Conservation (phyloP, 1,139 yeast species). For the Saccharomyces hybrid region DNA sequence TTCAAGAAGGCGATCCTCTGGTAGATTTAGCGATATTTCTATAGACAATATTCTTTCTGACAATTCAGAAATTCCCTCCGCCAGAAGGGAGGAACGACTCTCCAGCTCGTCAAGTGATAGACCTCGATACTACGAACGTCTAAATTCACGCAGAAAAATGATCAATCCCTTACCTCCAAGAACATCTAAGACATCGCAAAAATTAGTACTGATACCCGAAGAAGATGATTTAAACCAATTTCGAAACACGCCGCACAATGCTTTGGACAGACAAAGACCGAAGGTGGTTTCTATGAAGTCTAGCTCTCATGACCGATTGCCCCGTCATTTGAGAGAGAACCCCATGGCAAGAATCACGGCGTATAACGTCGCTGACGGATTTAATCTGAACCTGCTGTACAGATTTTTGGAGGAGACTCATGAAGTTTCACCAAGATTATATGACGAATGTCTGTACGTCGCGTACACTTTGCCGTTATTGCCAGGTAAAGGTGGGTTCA, state of each 20-base stretch:
- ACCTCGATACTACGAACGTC: slow-evolving; percentile 10
- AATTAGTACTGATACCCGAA: slow-evolving; percentile 79
- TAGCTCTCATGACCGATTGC: background rate
- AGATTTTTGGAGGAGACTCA: slow-evolving; percentile 62
- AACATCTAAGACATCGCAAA: slow-evolving; percentile 78
- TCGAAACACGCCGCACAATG: background rate
- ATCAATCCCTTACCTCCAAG: slow-evolving; percentile 72
- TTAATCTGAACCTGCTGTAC: slow-evolving; percentile 56
- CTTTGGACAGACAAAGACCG: background rate
- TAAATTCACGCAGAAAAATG: slow-evolving; percentile 39
- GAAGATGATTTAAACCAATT: slow-evolving; percentile 33
- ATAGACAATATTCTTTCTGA: slow-evolving; percentile 65
- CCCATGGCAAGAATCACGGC: slow-evolving; percentile 77
- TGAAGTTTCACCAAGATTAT: slow-evolving; percentile 74
- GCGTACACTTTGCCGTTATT: slow-evolving; percentile 82
- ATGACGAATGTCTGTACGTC: slow-evolving; percentile 85
- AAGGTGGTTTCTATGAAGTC: background rate
- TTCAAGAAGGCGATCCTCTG: slow-evolving; percentile 10
- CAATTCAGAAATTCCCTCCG: slow-evolving; percentile 81
- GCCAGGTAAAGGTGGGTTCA: slow-evolving; percentile 78
- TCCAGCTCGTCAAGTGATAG: slow-evolving; percentile 31
- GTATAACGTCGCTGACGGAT: slow-evolving; percentile 77
- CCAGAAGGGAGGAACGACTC: slow-evolving; percentile 34
- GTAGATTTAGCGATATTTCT: slow-evolving; percentile 56
- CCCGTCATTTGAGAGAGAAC: slow-evolving; percentile 12